A percentile compares a stretch with the other conserved stretches of the same genome.
phyloP scores from a whole-genome alignment of 495 filamentous ascomycete genomes.

The Schizothecium vesticola region DNA sequence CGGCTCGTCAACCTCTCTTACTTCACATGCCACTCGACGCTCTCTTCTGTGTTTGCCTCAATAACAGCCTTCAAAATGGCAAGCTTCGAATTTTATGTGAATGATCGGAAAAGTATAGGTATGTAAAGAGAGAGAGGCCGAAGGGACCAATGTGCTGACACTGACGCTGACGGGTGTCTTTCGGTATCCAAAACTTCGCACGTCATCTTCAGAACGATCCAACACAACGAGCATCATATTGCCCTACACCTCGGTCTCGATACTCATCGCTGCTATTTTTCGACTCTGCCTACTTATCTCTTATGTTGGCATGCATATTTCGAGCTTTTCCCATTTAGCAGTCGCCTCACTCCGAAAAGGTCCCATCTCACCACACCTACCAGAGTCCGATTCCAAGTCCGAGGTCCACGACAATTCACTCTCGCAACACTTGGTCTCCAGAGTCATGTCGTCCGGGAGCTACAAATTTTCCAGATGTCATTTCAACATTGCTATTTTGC shows the following conservation, averaged over 20 bases:
- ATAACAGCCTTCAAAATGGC: no score
- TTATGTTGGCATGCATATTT: not conserved
- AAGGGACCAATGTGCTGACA: not conserved
- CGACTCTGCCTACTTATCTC: not conserved
- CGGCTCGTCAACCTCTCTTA: not conserved
- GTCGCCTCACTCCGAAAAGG: not conserved
- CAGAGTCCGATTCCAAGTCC: not conserved
- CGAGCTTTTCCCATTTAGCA: not conserved
- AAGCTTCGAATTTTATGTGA: no score
- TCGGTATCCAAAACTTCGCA: not conserved
- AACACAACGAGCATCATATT: not conserved
- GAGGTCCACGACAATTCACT: not conserved
- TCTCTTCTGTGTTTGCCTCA: not conserved
- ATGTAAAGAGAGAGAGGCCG: not conserved
- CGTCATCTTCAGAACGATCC: not conserved
- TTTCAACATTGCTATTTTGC: not conserved
- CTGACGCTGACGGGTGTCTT: not conserved
- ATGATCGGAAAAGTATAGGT: not conserved
- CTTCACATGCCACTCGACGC: not conserved
- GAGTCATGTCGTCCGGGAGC: not conserved
- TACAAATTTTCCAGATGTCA: not conserved
- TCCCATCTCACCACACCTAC: not conserved
- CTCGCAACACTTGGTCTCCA: not conserved
- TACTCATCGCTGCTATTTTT: not conserved
- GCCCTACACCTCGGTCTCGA: not conserved